A percentile compares a stretch with the other conserved stretches of the same genome.
Conservation (phyloP, 1,139 yeast genomes). For the Zygoascus sp. region DNA sequence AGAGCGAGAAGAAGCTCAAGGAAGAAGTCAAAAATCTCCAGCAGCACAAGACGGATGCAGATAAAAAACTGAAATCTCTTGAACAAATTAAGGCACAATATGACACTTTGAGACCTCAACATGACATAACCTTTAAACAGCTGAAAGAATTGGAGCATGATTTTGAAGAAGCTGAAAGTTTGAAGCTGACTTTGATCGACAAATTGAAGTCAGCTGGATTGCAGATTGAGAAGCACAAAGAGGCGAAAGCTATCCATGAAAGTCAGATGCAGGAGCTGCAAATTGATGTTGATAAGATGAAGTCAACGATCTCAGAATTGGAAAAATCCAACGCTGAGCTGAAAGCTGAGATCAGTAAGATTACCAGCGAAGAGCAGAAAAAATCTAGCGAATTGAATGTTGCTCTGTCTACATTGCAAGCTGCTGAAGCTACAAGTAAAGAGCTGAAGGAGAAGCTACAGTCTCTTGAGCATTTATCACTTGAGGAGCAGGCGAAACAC, state of each 20-base stretch:
- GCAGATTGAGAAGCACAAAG: conserved; percentile 27
- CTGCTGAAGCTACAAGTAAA: background rate
- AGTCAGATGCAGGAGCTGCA: conserved; percentile 5
- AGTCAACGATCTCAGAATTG: background rate
- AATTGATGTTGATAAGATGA: conserved; percentile 1
- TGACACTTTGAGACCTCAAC: conserved; percentile 16
- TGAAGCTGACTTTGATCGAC: conserved; percentile 30
- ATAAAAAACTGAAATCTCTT: conserved; percentile 16
- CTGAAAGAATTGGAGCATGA: conserved; percentile 23
- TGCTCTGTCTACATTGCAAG: background rate
- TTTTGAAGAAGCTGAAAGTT: conserved; percentile 26
- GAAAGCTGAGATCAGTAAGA: conserved; percentile 4
- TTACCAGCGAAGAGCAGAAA: background rate
- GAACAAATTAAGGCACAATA: conserved; percentile 19
- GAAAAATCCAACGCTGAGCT: background rate
- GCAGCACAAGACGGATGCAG: conserved; percentile 15
- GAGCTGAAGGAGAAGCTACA: background rate
- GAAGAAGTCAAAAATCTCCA: conserved; percentile 19
- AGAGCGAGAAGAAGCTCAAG: conserved; percentile 12
- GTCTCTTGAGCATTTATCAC: background rate
- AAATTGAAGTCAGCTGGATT: conserved; percentile 32
- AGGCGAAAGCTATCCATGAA: conserved; percentile 8
- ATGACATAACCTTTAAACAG: conserved; percentile 15
- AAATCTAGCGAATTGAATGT: conserved; percentile 8
- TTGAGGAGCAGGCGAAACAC: conserved; percentile 10